Base-by-base conservation (phyloP, 345 rosid genomes). In the Eucalyptus globulus region DNA sequence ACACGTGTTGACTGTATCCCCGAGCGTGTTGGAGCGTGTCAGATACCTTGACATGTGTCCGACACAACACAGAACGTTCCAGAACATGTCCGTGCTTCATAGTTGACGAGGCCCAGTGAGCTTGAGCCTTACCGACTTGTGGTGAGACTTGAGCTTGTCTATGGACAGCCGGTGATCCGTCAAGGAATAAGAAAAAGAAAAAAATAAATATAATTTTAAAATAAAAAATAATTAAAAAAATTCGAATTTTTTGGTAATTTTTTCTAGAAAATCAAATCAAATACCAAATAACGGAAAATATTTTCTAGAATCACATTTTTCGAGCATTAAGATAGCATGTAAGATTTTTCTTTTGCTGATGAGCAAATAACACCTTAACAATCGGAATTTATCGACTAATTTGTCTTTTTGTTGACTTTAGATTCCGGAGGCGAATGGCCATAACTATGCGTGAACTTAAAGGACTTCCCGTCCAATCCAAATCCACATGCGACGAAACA, bases 111-210 rank as follows among this genome's bases (percentile, higher is more conserved):
- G 40, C 40, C 4, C 40, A 5, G 40, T 21, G 58, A 53, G 58
- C 58, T 53, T 1, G 1, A 53, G 2, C 26, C 58, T 53, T 0
- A 53, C 2, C 0, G 0, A 2, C 62, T 24, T 56, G 27, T 56
- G 62, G 62, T 56, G 62, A 56, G 62, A 24, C 3, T 56, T 9
- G 12, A 24, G 27, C 62, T 56, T 56, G 29, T 24, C 1, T 9
- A 2, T 56, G 62, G 62, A 27, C 4, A 17, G 69, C 3, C 3
- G 7, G 4, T 0, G 2, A 62, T 62, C 1, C 0, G 3, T 27
- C 31, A 12, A 62, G 9, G 14, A 56, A 56, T 24, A 0, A 56
- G 62, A 56, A 56, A 56, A 22, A 24, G 1, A 22, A 56, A 54
- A 56, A 56, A 1, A 19, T 0, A 53, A 7, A 19, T 50, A 50